These are phyloP conservation scores for Pterocarpus santalinus DNA, from an alignment of 306 rosid genomes.

Conservation along the genomic window DNA sequence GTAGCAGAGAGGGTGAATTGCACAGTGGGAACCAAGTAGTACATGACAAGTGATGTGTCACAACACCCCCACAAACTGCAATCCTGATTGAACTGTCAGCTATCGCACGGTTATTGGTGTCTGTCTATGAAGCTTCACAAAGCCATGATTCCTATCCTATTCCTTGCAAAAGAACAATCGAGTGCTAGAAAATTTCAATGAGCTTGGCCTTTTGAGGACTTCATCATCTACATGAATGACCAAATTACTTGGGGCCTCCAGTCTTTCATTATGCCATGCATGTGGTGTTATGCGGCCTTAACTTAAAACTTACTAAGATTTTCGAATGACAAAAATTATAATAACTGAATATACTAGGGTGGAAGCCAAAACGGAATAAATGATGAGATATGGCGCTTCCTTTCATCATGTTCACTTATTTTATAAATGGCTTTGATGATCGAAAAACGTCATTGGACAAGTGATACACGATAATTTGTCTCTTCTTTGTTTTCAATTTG, in stretches of 20 bases:
- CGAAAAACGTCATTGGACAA: neutral
- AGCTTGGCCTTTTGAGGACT: neutral
- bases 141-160: neutral
- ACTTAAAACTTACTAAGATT: neutral
- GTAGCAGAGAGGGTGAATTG: conserved; percentile 27
- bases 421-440: conserved; percentile 20
- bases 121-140: conserved; percentile 2
- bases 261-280: neutral
- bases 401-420: conserved; percentile 19
- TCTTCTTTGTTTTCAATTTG: neutral
- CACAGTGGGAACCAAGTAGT: conserved; percentile 30
- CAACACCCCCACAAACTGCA: conserved; percentile 23
- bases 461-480: conserved; percentile 2
- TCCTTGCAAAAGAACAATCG: neutral
- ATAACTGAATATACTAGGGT: too few relatives aligned
- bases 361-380: neutral
- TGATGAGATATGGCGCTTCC: neutral
- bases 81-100: conserved; percentile 1
- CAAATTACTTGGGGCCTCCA: neutral
- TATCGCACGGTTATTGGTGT: neutral
- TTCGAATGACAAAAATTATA: conserved; percentile 13
- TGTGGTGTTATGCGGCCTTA: neutral
- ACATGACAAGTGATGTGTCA: conserved; percentile 21
- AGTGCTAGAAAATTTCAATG: neutral
- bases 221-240: neutral